phyloP scores from a whole-genome alignment of 2,329 filamentous ascomycete species.

The Exophiala xenobiotica region DNA sequence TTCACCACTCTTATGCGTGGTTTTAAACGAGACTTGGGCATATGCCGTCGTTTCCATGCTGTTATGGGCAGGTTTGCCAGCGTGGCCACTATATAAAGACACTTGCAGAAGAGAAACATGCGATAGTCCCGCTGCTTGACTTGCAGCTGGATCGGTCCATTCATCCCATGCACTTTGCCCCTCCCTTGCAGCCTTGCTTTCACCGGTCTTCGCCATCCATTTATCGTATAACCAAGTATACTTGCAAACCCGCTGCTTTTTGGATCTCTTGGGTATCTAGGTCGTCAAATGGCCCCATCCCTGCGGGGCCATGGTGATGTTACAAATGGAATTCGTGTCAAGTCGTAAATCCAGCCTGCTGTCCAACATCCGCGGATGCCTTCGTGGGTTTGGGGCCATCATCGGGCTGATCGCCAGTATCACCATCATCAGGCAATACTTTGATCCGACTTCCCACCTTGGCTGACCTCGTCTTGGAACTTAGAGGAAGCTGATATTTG shows the following conservation, averaged over 20 bases:
- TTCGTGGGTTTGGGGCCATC: not conserved
- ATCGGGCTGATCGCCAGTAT: conserved; percentile 26
- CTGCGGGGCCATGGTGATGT: conserved; percentile 13
- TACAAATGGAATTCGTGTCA: conserved; percentile 30
- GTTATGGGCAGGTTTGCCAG: not conserved
- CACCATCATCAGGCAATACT: conserved; percentile 41
- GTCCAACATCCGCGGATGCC: not conserved
- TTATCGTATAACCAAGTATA: conserved; percentile 22
- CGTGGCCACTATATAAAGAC: conserved; percentile 2
- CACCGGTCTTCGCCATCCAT: conserved; percentile 3
- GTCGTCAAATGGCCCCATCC: conserved; percentile 15
- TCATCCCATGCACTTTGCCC: not conserved
- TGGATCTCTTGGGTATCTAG: conserved; percentile 24
- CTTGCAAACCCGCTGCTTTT: conserved; percentile 19
- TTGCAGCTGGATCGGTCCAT: not conserved
- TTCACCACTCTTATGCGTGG: too few relatives aligned
- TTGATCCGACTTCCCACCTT: conserved; percentile 44
- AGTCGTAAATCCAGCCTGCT: conserved; percentile 13
- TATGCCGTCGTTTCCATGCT: too few relatives aligned
- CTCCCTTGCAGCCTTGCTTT: conserved; percentile 13
- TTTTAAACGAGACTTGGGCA: too few relatives aligned
- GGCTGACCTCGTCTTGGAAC: conserved; percentile 54
- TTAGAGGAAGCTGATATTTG: conserved; percentile 71
- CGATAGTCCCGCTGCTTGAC: too few relatives aligned
- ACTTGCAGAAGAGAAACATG: not conserved